Evolutionary conservation across 257 asterid species (phyloP), one percentile per base, ranked within the genome.

Genomic region (Cordia subcordata): DNA sequence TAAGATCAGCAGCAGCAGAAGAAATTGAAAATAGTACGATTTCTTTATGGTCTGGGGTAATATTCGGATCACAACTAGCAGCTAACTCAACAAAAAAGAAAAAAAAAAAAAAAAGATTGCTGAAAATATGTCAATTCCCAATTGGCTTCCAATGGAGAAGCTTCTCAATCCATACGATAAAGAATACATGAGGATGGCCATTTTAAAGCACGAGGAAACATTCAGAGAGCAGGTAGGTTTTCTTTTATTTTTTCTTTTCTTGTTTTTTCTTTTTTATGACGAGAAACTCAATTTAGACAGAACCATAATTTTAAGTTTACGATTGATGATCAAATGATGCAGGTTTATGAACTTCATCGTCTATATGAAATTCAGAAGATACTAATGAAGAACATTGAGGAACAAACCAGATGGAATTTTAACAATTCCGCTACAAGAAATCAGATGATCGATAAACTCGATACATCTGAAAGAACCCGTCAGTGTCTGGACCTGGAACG

Each of bases 321-420:
- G 16, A 27, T 27, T 27, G n/a, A n/a, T n/a, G n/a, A n/a, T n/a
- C n/a, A n/a, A 27, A 37, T 16, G 4, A 27, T 35, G 15, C 74
- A 92, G 99, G 94, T 92, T 18, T 73, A 68, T 53, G 99, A 92
- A 77, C 96, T 88, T 32, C 96, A 88, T 65, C 93, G 99, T 5
- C 78, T 92, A 4, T 92, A 92, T 69, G 77, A 66, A 73, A 79
- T 77, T 57, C 99, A 92, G 71, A 86, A 88, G 72, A 63, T 56
- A 60, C 81, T 92, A 49, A 92, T 88, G 99, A 82, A 76, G 60
- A 85, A 82, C 40, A 69, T 63, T 3, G 54, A 35, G 19, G 22
- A 61, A 19, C 66, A 62, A 67, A 57, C 65, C 62, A 27, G 35
- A 27, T 27, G 35, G 35, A 27, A 27, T 27, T 27, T 27, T 27